Evolutionary conservation across 2,329 filamentous ascomycete species (phyloP), one percentile per base, ranked within the genome.

Genomic region (Elsinoe batatas): DNA sequence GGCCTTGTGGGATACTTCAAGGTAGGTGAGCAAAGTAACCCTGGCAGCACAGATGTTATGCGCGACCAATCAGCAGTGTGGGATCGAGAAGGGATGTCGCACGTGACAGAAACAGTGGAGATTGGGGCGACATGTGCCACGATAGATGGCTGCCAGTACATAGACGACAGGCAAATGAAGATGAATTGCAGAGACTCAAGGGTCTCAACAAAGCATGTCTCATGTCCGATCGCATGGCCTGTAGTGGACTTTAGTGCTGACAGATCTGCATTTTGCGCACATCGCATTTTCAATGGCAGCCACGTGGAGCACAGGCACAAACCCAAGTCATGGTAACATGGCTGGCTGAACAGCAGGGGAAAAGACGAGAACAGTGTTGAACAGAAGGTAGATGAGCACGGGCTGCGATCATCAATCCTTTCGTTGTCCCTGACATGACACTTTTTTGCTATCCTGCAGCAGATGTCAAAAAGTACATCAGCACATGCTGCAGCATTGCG

Each of bases 111-210:
- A 15, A 12, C 6, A 4, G 7, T 26, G 8, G 7, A 26, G 8
- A 15, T 18, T 18, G 15, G 18, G 13, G 15, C 11, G 15, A 18
- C 20, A 18, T 15, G 26, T n/a, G 17, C 26, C 12, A 49, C 33
- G 17, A 15, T 35, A 49, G 44, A 15, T 15, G 44, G 26, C 5
- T 33, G 13, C 20, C 26, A 49, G 44, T 35, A 49, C 6, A 49
- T 49, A 49, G 44, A 49, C 44, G 44, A 49, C 44, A 49, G 44
- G 32, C 44, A 11, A 49, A 49, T 49, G 44, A 18, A 49, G 44
- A 49, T 13, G 32, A 33, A 33, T 49, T 49, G 44, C 44, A 17
- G 44, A 18, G 44, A 26, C 26, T 17, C 30, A 49, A 33, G 44
- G 32, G 26, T 26, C 44, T 49, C 17, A 15, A 35, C 13, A 49